Base-by-base conservation (phyloP, 192 early-diverging fungal genomes). In the Coemansia sp. region DNA sequence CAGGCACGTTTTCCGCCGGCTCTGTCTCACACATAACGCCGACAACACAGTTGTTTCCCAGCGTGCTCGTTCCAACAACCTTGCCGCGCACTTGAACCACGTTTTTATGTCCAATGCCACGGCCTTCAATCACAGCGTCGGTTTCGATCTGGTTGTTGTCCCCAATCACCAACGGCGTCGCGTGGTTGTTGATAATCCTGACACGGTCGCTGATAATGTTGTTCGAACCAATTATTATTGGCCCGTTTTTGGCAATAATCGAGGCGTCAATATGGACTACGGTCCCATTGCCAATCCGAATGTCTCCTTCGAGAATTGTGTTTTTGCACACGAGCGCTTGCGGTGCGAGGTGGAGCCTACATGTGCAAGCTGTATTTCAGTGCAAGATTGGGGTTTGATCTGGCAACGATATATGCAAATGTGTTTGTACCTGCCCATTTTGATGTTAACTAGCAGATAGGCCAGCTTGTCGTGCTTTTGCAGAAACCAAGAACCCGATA, bases 1-100 rank as follows among this genome's bases (percentile, higher is more conserved):
- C 79, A 4, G 79, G 73, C 21, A 81, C 57, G 43, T 61, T 75
- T 43, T 73, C 71, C 8, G 39, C 32, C n/a, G 60, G 66, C 0
- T 60, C 73, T 2, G 72, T 75, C 3, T 63, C 27, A 38, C 79
- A 81, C 2, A 63, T 60, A 2, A 70, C 54, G 21, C 79, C 73
- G 14, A 81, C 69, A 3, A 81, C 79, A 25, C 79, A 81, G 62
- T 75, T 71, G 48, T 81, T 81, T 21, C 79, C 79, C 47, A 81
- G 60, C 22, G 73, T 75, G 60, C 73, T 75, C 14, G 54, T 64
- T 2, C 69, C 79, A 23, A 52, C 25, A 0, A 81, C 66, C 8
- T 47, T 64, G 23, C 66, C 69, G 15, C 79, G 72, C n/a, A 67
- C 67, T 35, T 75, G 73, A 0, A 81, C 52, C 1, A 62, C 57